Conservation (phyloP, 164 flowering plant species). For the Cinnamomum micranthum region DNA sequence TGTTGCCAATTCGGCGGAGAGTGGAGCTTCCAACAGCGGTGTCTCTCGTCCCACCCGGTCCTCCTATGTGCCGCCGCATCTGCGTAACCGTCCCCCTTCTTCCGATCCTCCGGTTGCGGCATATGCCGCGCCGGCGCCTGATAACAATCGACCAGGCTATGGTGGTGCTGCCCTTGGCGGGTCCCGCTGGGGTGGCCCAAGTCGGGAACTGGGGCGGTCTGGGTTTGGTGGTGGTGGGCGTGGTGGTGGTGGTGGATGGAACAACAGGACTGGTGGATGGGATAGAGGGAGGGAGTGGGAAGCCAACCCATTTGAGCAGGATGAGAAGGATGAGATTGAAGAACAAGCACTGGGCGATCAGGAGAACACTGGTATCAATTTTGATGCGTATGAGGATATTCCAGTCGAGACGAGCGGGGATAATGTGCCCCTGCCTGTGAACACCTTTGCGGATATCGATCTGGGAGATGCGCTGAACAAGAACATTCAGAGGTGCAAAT, state of each 20-base stretch:
- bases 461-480: conserved; percentile 57
- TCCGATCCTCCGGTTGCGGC: conserved; percentile 30
- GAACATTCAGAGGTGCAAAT: conserved; percentile 66
- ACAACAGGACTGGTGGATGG: conserved; percentile 40
- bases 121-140: conserved; percentile 10
- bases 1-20: conserved; percentile 18
- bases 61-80: conserved; percentile 85
- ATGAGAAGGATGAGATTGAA: conserved; percentile 16
- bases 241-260: conserved; percentile 26
- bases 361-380: conserved; percentile 60
- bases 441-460: conserved; percentile 71
- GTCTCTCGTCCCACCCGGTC: conserved; percentile 30
- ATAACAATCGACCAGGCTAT: background rate
- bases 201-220: conserved; percentile 18
- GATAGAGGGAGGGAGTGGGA: conserved; percentile 50
- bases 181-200: conserved; percentile 23
- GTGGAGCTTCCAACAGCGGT: background rate
- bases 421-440: conserved; percentile 66
- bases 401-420: conserved; percentile 78
- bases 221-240: conserved; percentile 21
- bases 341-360: conserved; percentile 34
- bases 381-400: conserved; percentile 77
- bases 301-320: conserved; percentile 59
- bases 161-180: conserved; percentile 19
- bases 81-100: conserved; percentile 44